A percentile compares a stretch with the other conserved stretches of the same genome.
These are phyloP conservation scores for Polyporus arcularius DNA, from an alignment of 768 basidiomycete genomes.

Conservation along the genomic window DNA sequence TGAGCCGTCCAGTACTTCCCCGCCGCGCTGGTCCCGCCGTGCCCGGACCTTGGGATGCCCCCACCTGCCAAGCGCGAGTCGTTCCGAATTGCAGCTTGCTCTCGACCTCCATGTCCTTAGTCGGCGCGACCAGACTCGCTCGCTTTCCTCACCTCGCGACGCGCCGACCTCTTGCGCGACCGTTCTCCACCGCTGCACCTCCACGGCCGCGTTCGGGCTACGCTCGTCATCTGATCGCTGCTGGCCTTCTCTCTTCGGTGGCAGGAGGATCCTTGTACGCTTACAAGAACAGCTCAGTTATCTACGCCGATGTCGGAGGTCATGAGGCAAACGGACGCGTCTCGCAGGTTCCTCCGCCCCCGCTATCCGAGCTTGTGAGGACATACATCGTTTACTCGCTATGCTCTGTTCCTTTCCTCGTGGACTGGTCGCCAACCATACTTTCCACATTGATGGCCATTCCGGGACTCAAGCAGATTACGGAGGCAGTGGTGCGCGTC, in stretches of 20 bases:
- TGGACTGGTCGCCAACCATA: conserved; percentile 72
- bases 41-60: not conserved
- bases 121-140: conserved; percentile 3
- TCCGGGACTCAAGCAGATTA: conserved; percentile 58
- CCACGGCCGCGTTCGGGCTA: not conserved
- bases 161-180: not conserved
- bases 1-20: not conserved
- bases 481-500: conserved; percentile 66
- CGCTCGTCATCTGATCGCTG: not conserved
- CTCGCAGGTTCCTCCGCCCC: conserved; percentile 10
- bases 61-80: not conserved
- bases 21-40: not conserved
- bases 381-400: conserved; percentile 82
- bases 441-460: conserved; percentile 61
- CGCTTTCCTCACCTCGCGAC: not conserved
- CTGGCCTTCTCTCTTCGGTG: not conserved
- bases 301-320: conserved; percentile 19
- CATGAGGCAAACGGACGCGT: not conserved
- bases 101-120: conserved; percentile 5
- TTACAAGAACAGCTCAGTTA: not conserved
- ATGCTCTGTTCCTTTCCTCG: conserved; percentile 73
- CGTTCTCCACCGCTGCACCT: not conserved
- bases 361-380: conserved; percentile 50
- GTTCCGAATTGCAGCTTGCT: not conserved
- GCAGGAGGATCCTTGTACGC: not conserved